phyloP scores from a whole-genome alignment of 2,329 filamentous ascomycete genomes.

The Ascochyta fabae region DNA sequence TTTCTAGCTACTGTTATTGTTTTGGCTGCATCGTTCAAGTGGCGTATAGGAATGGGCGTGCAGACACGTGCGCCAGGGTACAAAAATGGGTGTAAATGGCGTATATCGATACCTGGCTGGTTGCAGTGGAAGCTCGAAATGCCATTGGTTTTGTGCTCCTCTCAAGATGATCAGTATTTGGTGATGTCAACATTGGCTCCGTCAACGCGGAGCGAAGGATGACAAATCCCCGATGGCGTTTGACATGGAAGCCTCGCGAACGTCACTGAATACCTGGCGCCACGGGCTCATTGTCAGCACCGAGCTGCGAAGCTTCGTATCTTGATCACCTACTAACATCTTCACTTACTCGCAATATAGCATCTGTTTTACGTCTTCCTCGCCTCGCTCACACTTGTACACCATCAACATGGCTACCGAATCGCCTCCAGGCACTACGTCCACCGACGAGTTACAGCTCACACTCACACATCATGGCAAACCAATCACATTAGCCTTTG shows the following conservation, averaged over 20 bases:
- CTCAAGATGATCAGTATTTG: not conserved
- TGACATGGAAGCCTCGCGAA: slow-evolving; percentile 47
- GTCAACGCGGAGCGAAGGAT: slow-evolving; percentile 25
- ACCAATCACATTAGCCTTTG: slow-evolving; percentile 56
- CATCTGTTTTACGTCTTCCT: slow-evolving; percentile 4
- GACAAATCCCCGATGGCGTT: slow-evolving; percentile 45
- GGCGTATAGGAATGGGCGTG: not conserved
- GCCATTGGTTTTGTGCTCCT: not conserved
- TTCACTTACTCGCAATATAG: slow-evolving; percentile 24
- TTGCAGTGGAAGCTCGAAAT: not conserved
- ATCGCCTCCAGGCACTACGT: slow-evolving; percentile 15
- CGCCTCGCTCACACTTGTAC: not conserved
- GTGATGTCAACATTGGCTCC: not conserved
- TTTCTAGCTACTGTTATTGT: not conserved
- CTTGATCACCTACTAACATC: slow-evolving; percentile 39
- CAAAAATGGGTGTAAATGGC: not conserved
- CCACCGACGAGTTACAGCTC: slow-evolving; percentile 43
- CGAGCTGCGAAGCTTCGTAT: slow-evolving; percentile 33
- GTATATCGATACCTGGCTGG: not conserved
- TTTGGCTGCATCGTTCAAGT: not conserved
- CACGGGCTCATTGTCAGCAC: slow-evolving; percentile 26
- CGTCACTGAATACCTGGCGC: slow-evolving; percentile 34
- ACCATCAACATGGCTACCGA: slow-evolving; percentile 23
- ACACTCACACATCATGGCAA: slow-evolving; percentile 63
- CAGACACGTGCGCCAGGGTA: not conserved